These are phyloP conservation scores for Gloeopeniophorella convolvens DNA, from an alignment of 768 basidiomycete species.

Conservation along the genomic window DNA sequence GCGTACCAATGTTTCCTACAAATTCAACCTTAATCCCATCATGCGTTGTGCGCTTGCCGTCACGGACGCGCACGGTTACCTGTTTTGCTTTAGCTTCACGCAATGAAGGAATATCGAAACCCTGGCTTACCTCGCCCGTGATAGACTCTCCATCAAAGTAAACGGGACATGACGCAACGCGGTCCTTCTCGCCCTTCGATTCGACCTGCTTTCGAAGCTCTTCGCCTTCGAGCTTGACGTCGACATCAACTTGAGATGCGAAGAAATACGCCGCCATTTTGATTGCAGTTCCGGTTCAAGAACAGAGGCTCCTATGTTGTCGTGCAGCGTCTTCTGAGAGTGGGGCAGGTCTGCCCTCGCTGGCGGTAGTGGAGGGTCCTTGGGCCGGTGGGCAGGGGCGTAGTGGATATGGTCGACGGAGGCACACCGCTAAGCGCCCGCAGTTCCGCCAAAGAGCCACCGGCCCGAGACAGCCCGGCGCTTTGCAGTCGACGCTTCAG, in stretches of 20 bases:
- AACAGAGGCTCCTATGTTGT: neutral
- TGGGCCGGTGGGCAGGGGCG: too few relatives aligned
- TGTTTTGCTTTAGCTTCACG: too few relatives aligned
- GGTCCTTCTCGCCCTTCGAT: constrained; percentile 85
- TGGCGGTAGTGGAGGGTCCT: too few relatives aligned
- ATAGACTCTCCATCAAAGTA: constrained; percentile 97
- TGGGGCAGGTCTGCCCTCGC: too few relatives aligned
- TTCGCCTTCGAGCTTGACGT: constrained; percentile 82
- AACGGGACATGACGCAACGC: constrained; percentile 77
- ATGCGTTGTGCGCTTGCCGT: constrained; percentile 89
- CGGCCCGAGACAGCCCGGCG: too few relatives aligned
- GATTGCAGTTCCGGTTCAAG: neutral
- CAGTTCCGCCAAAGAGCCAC: too few relatives aligned
- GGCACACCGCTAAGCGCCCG: too few relatives aligned
- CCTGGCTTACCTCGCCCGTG: constrained; percentile 80
- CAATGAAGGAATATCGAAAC: too few relatives aligned
- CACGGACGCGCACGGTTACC: constrained; percentile 84
- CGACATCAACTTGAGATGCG: constrained; percentile 83
- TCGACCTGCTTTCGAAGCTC: constrained; percentile 86
- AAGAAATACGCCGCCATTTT: constrained; percentile 89
- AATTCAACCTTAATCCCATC: constrained; percentile 99
- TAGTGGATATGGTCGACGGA: too few relatives aligned
- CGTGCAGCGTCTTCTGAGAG: too few relatives aligned
- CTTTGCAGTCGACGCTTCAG: too few relatives aligned
- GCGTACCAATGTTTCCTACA: constrained; percentile 87